A percentile compares a stretch with the other conserved stretches of the same genome.
Evolutionary conservation across 176 grass and related monocot species (phyloP).

Genomic region (Saccharum officinarum): DNA sequence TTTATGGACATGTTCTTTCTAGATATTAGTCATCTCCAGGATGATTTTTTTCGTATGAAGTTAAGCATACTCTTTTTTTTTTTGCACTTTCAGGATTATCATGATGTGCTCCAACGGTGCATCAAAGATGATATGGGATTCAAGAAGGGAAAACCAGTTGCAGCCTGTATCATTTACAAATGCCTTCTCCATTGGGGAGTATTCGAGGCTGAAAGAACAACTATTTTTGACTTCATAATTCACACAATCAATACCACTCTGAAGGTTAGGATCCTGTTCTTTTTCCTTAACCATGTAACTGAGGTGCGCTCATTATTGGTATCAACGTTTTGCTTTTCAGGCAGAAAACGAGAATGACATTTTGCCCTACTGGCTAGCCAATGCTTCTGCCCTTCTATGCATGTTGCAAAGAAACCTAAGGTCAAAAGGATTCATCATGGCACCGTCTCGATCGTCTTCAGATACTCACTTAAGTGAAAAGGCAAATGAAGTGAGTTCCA

Average conservation of each 20-base stretch:
- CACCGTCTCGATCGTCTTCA: slow-evolving; percentile 47
- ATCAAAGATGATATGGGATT: slow-evolving; percentile 91
- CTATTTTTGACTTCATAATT: slow-evolving; percentile 89
- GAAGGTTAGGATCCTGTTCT: slow-evolving; percentile 52
- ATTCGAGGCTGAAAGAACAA: slow-evolving; percentile 83
- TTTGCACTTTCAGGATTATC: slow-evolving; percentile 59
- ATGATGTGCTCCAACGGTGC: slow-evolving; percentile 66
- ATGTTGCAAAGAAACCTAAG: slow-evolving; percentile 85
- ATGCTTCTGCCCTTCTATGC: slow-evolving; percentile 82
- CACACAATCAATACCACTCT: slow-evolving; percentile 64
- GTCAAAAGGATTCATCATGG: slow-evolving; percentile 56
- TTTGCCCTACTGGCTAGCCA: slow-evolving; percentile 87
- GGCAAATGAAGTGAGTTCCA: slow-evolving; percentile 54
- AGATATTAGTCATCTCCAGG: background rate
- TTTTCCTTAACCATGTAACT: slow-evolving; percentile 3
- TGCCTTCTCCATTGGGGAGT: slow-evolving; percentile 77
- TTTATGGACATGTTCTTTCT: background rate
- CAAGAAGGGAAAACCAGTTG: slow-evolving; percentile 79
- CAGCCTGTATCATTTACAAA: slow-evolving; percentile 84
- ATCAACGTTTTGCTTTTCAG: slow-evolving; percentile 53
- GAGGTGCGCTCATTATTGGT: slow-evolving; percentile 1
- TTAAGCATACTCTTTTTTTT: background rate
- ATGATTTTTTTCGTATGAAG: background rate
- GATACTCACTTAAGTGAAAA: slow-evolving; percentile 59
- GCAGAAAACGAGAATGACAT: slow-evolving; percentile 70